phyloP scores from a whole-genome alignment of 108 stramenopile genomes.

The Epipyxis sp. region DNA sequence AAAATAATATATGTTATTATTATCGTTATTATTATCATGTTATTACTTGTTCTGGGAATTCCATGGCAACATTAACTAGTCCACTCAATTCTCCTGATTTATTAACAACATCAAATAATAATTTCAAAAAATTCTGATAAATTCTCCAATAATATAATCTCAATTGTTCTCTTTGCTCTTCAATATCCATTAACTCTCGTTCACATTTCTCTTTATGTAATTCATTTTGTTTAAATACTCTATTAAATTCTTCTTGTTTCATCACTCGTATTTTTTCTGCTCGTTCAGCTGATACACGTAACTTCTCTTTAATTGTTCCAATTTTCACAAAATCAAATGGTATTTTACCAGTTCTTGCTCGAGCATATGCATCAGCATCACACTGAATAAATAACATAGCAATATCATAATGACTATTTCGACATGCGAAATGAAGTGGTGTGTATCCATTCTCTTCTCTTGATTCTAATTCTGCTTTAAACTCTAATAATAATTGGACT shows the following conservation, averaged over 20 bases:
- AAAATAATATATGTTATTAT: not conserved
- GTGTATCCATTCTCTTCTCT: not conserved
- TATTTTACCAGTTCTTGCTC: not conserved
- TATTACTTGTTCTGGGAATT: not conserved
- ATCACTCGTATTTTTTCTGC: not conserved
- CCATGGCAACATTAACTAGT: not conserved
- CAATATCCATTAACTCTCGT: too few relatives aligned
- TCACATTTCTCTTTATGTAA: too few relatives aligned
- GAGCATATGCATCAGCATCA: not conserved
- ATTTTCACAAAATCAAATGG: not conserved
- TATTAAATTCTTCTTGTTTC: not conserved
- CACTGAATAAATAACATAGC: not conserved
- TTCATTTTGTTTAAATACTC: not conserved
- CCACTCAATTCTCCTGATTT: too few relatives aligned
- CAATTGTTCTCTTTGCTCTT: not conserved
- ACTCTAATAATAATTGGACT: not conserved
- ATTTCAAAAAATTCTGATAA: too few relatives aligned
- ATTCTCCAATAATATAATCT: not conserved
- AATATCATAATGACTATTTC: conserved; percentile 7
- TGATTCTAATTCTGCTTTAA: not conserved
- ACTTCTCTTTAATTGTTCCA: not conserved
- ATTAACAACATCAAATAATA: too few relatives aligned
- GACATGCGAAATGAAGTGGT: conserved; percentile 6
- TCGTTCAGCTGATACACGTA: not conserved
- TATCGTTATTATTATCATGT: not conserved